Evolutionary conservation across 2,329 filamentous ascomycete species (phyloP).

Genomic region (Gyromitra esculenta): DNA sequence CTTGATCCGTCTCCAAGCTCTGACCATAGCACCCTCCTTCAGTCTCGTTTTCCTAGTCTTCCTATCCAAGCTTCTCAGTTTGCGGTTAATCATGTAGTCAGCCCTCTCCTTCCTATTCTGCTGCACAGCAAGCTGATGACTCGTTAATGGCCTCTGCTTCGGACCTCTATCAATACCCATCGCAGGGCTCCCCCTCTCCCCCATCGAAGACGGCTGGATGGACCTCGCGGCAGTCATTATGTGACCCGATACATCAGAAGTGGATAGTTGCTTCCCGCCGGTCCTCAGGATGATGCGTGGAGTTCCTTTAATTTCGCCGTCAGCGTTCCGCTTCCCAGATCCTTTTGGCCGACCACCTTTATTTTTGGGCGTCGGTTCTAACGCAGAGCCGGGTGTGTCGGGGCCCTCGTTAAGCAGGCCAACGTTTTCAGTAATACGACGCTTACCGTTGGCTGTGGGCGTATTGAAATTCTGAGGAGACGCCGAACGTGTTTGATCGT

Average conservation of each 20-base stretch:
- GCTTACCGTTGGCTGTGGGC: slow-evolving; percentile 47
- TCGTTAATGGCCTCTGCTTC: slow-evolving; percentile 78
- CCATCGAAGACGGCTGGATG: slow-evolving; percentile 42
- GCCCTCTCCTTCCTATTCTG: slow-evolving; percentile 80
- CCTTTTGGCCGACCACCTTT: slow-evolving; percentile 54
- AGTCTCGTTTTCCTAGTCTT: slow-evolving; percentile 70
- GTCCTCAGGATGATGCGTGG: slow-evolving; percentile 53
- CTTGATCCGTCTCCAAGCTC: slow-evolving; percentile 73
- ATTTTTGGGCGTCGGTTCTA: slow-evolving; percentile 49
- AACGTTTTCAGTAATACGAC: slow-evolving; percentile 40
- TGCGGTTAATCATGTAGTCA: slow-evolving; percentile 82
- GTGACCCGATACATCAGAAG: slow-evolving; percentile 45
- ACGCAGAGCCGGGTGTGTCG: slow-evolving; percentile 35
- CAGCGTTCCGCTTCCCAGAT: slow-evolving; percentile 53
- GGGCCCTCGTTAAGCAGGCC: slow-evolving; percentile 44
- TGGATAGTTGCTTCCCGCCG: slow-evolving; percentile 49
- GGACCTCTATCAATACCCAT: slow-evolving; percentile 62
- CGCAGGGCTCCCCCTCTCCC: slow-evolving; percentile 49
- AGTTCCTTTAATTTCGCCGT: slow-evolving; percentile 53
- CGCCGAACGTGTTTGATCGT: slow-evolving; percentile 51
- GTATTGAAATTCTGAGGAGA: slow-evolving; percentile 50
- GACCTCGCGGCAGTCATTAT: slow-evolving; percentile 48
- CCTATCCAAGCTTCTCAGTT: slow-evolving; percentile 73
- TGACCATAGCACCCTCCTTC: slow-evolving; percentile 72
- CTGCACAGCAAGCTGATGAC: slow-evolving; percentile 83